A percentile compares a stretch with the other conserved stretches of the same genome.
These are phyloP conservation scores for Macrophomina tecta DNA, from an alignment of 2,329 filamentous ascomycete species.

Conservation along the genomic window DNA sequence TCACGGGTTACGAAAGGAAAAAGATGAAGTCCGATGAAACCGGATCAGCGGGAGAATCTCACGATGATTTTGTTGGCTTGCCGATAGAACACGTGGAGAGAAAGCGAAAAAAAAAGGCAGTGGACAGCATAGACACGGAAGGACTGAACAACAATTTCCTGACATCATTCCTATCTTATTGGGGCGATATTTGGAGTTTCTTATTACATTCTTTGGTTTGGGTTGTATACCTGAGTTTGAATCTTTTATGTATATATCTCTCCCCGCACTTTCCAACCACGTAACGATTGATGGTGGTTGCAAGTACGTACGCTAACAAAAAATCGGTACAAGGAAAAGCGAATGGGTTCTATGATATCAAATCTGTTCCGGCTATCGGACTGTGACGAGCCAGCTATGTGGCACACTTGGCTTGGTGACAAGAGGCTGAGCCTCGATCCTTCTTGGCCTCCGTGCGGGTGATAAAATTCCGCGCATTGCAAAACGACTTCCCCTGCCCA, in stretches of 20 bases:
- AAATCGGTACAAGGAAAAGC: slow-evolving; percentile 11
- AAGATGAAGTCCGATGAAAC: background rate
- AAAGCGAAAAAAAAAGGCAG: background rate
- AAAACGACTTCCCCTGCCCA: too few species aligned
- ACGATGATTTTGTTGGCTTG: slow-evolving; percentile 18
- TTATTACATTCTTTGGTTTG: background rate
- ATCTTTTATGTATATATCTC: slow-evolving; percentile 16
- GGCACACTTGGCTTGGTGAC: background rate
- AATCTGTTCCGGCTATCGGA: background rate
- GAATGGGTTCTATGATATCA: slow-evolving; percentile 15
- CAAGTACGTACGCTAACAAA: background rate
- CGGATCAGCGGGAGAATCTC: background rate
- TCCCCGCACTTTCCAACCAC: background rate
- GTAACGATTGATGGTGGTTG: background rate
- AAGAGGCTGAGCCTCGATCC: too few species aligned
- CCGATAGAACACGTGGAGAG: slow-evolving; percentile 19
- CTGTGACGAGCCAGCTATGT: background rate
- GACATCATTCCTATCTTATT: background rate
- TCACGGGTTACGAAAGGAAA: slow-evolving; percentile 3
- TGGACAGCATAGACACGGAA: background rate
- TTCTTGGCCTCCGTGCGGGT: too few species aligned
- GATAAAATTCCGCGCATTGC: too few species aligned
- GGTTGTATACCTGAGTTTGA: slow-evolving; percentile 22
- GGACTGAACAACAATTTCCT: background rate
- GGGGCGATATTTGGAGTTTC: slow-evolving; percentile 18